Base-by-base conservation (phyloP, 1,284 basidiomycete genomes). In the Omphalotus olearius region DNA sequence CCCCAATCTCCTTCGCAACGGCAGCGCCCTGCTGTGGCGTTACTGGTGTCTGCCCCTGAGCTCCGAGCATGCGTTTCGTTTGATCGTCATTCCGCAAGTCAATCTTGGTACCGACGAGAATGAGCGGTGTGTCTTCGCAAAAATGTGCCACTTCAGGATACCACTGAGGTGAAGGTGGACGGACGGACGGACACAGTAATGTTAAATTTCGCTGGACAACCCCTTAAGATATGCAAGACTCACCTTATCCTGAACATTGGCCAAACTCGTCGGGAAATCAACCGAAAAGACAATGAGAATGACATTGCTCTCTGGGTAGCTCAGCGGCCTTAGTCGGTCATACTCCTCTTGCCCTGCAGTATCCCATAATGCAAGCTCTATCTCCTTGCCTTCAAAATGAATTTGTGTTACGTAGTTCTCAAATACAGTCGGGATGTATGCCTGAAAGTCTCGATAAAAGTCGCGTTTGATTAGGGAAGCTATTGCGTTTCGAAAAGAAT, bases 341-440 rank as follows among this genome's bases (percentile, higher is more conserved):
- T 98, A 98, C 73, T 98, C 95, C 72, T 98, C 95, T 70, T 98
- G 95, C 16, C 96, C 95, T 4, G 95, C 96, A 1, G 96, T 98
- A 71, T 98, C 95, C 95, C 95, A 99, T 30, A 99, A 77, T 4
- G 95, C 94, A 33, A 98, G 80, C 69, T 98, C 95, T 60, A 98
- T 85, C 43, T 85, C 77, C 71, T 96, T 97, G 51, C 88, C 85
- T 39, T 98, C 93, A 60, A 88, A 90, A 39, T 86, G 79, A 47
- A 97, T 87, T 61, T 90, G 84, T 9, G 95, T 96, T 52, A 98
- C 91, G 64, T 94, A 91, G 79, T 95, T 98, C 71, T 99, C 96
- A 67, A 99, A 99, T 6, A 99, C 95, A 17, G 95, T 99, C 20
- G 96, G 95, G 57, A 98, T 90, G 70, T 98, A 98, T 53, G 92